phyloP scores from a whole-genome alignment of 306 rosid genomes.

The Acacia crassicarpa region DNA sequence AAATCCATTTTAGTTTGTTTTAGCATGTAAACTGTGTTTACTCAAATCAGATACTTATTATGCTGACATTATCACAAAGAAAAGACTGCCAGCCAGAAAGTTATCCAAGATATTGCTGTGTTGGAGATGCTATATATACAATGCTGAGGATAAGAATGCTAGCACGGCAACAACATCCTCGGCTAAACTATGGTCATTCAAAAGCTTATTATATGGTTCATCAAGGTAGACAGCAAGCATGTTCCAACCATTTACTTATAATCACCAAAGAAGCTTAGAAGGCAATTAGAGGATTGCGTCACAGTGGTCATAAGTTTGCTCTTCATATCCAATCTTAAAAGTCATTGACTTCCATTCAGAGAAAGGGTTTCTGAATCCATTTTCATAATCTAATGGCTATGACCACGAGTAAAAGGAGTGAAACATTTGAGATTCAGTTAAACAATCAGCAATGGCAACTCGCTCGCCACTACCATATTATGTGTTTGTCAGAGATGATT shows the following conservation, averaged over 20 bases:
- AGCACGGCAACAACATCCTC: neutral
- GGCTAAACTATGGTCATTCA: slow-evolving; percentile 8
- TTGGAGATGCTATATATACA: neutral
- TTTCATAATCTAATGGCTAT: slow-evolving; percentile 3
- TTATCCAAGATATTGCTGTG: neutral
- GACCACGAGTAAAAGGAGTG: neutral
- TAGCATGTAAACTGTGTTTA: slow-evolving; percentile 5
- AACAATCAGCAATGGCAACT: neutral
- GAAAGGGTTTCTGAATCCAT: slow-evolving; percentile 7
- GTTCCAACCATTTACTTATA: neutral
- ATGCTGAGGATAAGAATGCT: neutral
- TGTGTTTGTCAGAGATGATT: neutral
- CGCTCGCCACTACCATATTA: neutral
- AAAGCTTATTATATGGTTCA: slow-evolving; percentile 5
- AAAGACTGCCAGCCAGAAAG: slow-evolving; percentile 7
- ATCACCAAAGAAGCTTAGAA: neutral
- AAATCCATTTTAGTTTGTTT: neutral
- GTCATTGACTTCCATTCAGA: neutral
- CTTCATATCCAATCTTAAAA: neutral
- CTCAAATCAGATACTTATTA: neutral
- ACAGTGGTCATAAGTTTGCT: neutral
- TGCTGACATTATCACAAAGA: slow-evolving; percentile 1
- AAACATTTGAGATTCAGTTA: neutral
- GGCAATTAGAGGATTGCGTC: slow-evolving; percentile 8
- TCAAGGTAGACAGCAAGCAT: neutral